Evolutionary conservation across 805 yeast genomes (phyloP).

Genomic region (Suhomyces emberorum): DNA sequence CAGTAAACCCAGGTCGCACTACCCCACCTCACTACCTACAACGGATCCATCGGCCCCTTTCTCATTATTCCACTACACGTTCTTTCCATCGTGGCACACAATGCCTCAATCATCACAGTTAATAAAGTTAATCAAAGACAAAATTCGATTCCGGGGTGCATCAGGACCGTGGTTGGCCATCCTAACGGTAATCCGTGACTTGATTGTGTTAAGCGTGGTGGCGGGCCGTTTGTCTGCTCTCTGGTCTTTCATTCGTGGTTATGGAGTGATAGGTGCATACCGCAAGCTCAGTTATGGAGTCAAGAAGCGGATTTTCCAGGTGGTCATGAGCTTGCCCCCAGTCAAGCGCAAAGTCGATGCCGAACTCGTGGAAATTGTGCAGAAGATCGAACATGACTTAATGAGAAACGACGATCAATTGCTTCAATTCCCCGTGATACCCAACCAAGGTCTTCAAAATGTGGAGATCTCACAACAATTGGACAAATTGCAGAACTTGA

Average conservation of each 20-base stretch:
- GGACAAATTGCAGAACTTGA: constrained; percentile 45
- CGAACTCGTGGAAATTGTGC: constrained; percentile 51
- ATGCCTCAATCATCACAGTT: too few relatives aligned
- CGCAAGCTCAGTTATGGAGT: not conserved
- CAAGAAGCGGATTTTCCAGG: constrained; percentile 8
- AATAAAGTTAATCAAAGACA: too few relatives aligned
- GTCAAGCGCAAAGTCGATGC: constrained; percentile 53
- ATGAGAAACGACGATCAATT: constrained; percentile 51
- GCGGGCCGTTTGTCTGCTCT: constrained; percentile 8
- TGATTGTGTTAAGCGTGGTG: constrained; percentile 16
- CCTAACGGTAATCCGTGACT: constrained; percentile 16
- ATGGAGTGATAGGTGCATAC: constrained; percentile 13
- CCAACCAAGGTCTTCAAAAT: constrained; percentile 54
- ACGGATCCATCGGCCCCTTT: too few relatives aligned
- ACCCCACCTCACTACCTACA: too few relatives aligned
- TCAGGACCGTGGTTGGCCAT: not conserved
- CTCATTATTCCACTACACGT: too few relatives aligned
- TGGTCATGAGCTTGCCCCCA: constrained; percentile 44
- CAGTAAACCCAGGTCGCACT: too few relatives aligned
- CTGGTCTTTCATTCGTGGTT: constrained; percentile 13
- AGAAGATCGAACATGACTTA: constrained; percentile 52
- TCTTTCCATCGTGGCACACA: too few relatives aligned
- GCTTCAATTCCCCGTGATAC: constrained; percentile 49
- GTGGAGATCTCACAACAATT: constrained; percentile 49
- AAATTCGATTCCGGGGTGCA: too few relatives aligned